These are phyloP conservation scores for Citrus hindsii DNA, from an alignment of 345 rosid species.

Conservation along the genomic window DNA sequence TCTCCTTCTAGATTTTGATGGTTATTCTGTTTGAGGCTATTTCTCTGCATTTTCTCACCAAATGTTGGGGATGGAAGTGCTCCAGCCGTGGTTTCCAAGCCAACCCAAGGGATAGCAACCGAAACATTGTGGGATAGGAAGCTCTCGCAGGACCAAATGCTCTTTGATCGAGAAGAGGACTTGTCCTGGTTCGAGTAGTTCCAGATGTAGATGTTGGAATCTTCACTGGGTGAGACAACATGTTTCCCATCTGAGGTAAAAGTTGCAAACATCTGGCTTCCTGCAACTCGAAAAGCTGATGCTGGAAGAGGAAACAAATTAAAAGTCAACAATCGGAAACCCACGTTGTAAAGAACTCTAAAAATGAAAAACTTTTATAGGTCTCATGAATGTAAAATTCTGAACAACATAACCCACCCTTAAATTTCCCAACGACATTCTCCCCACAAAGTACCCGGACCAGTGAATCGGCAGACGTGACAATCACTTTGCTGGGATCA, in stretches of 20 bases:
- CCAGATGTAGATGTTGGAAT: constrained; percentile 69
- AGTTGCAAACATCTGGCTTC: constrained; percentile 54
- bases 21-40: not conserved
- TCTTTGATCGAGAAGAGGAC: constrained; percentile 35
- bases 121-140: constrained; percentile 57
- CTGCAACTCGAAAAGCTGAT: constrained; percentile 45
- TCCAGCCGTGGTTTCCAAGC: constrained; percentile 25
- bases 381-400: not conserved
- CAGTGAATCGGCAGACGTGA: constrained; percentile 74
- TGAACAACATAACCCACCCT: constrained; percentile 32
- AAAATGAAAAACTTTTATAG: not conserved
- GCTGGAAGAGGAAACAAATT: constrained; percentile 25
- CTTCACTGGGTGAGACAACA: constrained; percentile 60
- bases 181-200: constrained; percentile 43
- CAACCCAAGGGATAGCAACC: constrained; percentile 70
- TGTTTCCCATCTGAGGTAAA: constrained; percentile 79
- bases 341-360: not conserved
- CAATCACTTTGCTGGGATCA: constrained; percentile 59
- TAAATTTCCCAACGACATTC: constrained; percentile 58
- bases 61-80: constrained; percentile 22
- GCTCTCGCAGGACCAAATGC: constrained; percentile 50
- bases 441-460: constrained; percentile 44
- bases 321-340: not conserved
- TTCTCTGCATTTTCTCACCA: constrained; percentile 3
- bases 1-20: constrained; percentile 29